A percentile compares a stretch with the other conserved stretches of the same genome.
Conservation (phyloP, 352 stramenopile genomes). For the Pythium aristosporum region DNA sequence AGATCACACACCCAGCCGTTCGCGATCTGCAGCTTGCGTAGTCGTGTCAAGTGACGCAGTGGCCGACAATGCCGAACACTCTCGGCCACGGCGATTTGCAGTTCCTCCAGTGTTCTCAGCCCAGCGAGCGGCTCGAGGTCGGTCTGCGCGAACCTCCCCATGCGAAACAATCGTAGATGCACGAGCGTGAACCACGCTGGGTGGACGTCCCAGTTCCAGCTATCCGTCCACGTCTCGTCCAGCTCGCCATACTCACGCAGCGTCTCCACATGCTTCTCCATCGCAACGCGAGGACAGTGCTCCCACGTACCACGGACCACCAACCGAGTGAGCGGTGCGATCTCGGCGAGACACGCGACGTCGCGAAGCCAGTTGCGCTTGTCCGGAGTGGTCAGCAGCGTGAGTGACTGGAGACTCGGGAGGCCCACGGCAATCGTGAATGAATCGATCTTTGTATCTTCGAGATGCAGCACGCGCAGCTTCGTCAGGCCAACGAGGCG, state of each 20-base stretch:
- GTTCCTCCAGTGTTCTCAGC: neutral
- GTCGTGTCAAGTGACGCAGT: neutral
- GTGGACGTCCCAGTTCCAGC: neutral
- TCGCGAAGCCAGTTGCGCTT: neutral
- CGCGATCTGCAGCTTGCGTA: neutral
- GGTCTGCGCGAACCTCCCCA: neutral
- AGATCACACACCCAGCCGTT: conserved; percentile 3
- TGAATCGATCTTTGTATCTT: neutral
- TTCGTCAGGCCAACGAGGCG: neutral
- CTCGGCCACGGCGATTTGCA: neutral
- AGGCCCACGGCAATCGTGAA: conserved; percentile 6
- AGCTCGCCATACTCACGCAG: neutral
- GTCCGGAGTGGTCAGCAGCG: neutral
- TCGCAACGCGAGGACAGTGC: neutral
- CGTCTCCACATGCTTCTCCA: neutral
- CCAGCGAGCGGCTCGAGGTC: neutral
- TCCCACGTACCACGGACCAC: neutral
- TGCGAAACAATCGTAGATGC: neutral
- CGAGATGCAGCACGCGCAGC: conserved; percentile 2
- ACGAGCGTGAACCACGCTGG: neutral
- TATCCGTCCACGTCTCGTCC: neutral
- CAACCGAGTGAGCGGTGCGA: neutral
- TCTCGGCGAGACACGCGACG: neutral
- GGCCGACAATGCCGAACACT: neutral
- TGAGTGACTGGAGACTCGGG: neutral